Evolutionary conservation across 495 filamentous ascomycete species (phyloP), one percentile per base, ranked within the genome.

Genomic region (Astrothelium subdiscretum): DNA sequence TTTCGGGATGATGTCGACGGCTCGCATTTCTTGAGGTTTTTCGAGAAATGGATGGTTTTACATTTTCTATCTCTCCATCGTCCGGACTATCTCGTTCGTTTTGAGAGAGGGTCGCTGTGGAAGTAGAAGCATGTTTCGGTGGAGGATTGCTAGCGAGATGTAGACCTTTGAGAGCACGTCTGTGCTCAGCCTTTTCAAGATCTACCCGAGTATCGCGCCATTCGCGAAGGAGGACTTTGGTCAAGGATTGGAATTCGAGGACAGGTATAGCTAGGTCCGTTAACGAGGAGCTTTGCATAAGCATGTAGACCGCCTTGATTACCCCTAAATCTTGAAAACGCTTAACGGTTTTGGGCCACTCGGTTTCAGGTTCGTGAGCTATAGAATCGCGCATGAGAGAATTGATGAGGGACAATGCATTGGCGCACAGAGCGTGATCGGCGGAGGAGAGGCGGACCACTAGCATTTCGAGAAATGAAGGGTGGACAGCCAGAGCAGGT

Each of bases 281-380:
- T n/a, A 97, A 76, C 0, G 90, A 88, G 15, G 88, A 89, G 63
- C 91, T 91, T 73, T 96, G 94, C 90, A 97, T 95, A 26, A 97
- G 81, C 38, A 70, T 78, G 71, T 89, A 96, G 32, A 96, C 94
- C 31, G 89, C 88, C 66, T 91, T 90, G 62, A 97, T 97, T 42
- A 96, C 84, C 0, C 94, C 95, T 27, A 97, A 75, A 74, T 97
- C 92, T 70, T 97, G 95, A 61, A 97, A 74, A 67, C 83, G 80
- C 74, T 95, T 95, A 62, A 99, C 92, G 69, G 97, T 95, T 63
- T 87, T 91, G 18, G 91, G 89, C 95, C 95, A 99, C 70, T 97
- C 92, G 2, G 72, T 68, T 54, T 82, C 84, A 26, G 81, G 79
- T 58, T 92, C 90, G 72, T 85, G 87, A n/a, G 88, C 85, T 58